Base-by-base conservation (phyloP, 2,329 filamentous ascomycete genomes). In the Xylariomycetidae sp. region DNA sequence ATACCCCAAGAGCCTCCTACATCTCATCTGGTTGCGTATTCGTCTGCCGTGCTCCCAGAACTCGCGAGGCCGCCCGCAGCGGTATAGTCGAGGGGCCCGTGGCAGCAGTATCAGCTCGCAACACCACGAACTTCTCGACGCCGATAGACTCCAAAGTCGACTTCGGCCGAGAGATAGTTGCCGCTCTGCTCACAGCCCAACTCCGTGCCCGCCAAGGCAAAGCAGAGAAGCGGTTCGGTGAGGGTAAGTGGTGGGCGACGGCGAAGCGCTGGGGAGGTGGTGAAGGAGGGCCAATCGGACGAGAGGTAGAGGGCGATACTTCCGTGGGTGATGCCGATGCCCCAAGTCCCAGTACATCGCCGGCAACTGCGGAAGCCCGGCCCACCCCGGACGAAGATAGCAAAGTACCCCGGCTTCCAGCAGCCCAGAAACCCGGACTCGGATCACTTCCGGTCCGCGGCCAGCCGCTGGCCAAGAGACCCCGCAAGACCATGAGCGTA, bases 201-300 rank as follows among this genome's bases (percentile, higher is more conserved):
- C 77, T 82, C 41, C 72, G 79, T 13, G 66, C 70, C 9, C 72
- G 78, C 11, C 68, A 80, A 43, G 73, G 73, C 19, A 72, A 67
- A 36, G 56, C 56, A 0, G 79, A 82, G 54, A 65, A 63, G 31
- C 65, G 72, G 1, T 69, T 79, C 36, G 78, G 77, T 2, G 66
- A 77, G 33, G 70, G 64, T 13, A 61, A 70, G 39, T 82, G 78
- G 78, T 82, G 78, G 78, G 67, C 75, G 1, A 69, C 66, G 6
- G 69, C 66, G 46, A 72, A 66, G 20, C 70, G 78, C 36, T 82
- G 78, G 78, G 78, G 78, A 32, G 78, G 78, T 29, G 77, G 76
- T 3, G 50, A 69, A 7, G 78, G 78, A 19, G 78, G 78, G 0
- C 73, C 76, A 3, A 80, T 82, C 41, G 78, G 78, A 2, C 67